Evolutionary conservation across 1,284 basidiomycete genomes (phyloP).

Genomic region (Boletus hoseneyae): DNA sequence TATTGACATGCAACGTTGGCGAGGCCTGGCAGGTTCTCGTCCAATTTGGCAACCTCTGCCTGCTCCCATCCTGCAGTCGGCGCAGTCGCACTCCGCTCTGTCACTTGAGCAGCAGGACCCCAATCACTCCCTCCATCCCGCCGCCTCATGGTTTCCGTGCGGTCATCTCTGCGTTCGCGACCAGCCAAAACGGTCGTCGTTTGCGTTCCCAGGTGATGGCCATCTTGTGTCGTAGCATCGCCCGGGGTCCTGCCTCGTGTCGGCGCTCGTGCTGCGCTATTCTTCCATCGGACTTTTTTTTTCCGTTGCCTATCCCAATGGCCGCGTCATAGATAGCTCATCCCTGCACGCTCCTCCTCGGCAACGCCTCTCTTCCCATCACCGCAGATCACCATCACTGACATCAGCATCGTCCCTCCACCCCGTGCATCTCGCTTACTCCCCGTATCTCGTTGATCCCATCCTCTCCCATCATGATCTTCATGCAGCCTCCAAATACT

Average conservation of each 20-base stretch:
- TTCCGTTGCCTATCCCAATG: not conserved
- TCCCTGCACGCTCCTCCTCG: not conserved
- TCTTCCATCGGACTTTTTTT: conserved; percentile 11
- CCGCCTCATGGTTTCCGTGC: conserved; percentile 25
- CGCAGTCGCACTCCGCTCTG: conserved; percentile 10
- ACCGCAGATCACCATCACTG: conserved; percentile 18
- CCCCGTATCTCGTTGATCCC: not conserved
- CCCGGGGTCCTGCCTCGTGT: conserved; percentile 33
- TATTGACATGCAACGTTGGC: conserved; percentile 31
- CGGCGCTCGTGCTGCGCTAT: conserved; percentile 27
- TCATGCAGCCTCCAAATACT: not conserved
- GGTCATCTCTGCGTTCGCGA: not conserved
- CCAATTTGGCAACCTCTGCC: conserved; percentile 8
- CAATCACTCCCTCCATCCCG: conserved; percentile 20
- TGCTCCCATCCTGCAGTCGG: conserved; percentile 16
- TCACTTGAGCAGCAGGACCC: conserved; percentile 14
- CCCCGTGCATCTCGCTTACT: conserved; percentile 5
- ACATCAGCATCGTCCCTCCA: conserved; percentile 10
- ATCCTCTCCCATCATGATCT: not conserved
- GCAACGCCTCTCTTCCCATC: conserved; percentile 7
- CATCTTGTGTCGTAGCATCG: conserved; percentile 14
- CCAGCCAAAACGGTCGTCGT: not conserved
- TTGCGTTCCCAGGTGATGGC: conserved; percentile 19
- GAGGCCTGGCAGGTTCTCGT: conserved; percentile 21
- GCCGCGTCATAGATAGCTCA: conserved; percentile 12